A percentile compares a stretch with the other conserved stretches of the same genome.
Conservation (phyloP, 768 basidiomycete genomes). For the Leccinum aurantiacum region DNA sequence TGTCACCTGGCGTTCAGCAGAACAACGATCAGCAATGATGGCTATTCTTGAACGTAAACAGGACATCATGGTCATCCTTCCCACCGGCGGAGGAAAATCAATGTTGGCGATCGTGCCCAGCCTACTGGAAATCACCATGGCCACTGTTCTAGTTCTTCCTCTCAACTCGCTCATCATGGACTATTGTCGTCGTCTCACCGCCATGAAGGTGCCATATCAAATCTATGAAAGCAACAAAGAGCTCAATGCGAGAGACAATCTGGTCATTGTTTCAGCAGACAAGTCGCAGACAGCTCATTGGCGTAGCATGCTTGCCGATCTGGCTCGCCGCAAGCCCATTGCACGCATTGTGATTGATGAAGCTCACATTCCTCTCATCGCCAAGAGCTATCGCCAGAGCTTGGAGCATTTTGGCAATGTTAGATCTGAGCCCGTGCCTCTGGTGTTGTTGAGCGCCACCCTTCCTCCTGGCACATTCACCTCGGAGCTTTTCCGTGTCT, state of each 20-base stretch:
- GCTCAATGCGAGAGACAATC: neutral
- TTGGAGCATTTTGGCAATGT: neutral
- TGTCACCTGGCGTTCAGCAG: too few species aligned
- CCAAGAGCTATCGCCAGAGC: constrained; percentile 9
- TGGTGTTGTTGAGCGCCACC: constrained; percentile 25
- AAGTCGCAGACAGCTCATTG: constrained; percentile 6
- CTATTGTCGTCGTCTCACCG: neutral
- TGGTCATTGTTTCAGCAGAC: constrained; percentile 10
- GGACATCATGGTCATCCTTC: neutral
- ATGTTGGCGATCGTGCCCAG: constrained; percentile 2
- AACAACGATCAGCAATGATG: too few species aligned
- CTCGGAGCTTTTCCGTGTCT: neutral
- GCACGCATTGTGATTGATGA: constrained; percentile 25
- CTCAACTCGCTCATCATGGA: constrained; percentile 2
- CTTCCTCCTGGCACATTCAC: constrained; percentile 5
- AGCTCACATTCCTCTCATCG: constrained; percentile 17
- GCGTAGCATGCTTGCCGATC: neutral
- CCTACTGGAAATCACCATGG: neutral
- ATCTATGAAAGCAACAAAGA: neutral
- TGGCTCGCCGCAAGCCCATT: neutral
- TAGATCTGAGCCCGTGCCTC: constrained; percentile 1
- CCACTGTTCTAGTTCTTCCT: neutral
- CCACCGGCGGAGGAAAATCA: neutral
- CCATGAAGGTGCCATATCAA: neutral
- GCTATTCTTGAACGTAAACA: neutral